A percentile compares a stretch with the other conserved stretches of the same genome.
Conservation (phyloP, 495 filamentous ascomycete genomes). For the Evernia prunastri region DNA sequence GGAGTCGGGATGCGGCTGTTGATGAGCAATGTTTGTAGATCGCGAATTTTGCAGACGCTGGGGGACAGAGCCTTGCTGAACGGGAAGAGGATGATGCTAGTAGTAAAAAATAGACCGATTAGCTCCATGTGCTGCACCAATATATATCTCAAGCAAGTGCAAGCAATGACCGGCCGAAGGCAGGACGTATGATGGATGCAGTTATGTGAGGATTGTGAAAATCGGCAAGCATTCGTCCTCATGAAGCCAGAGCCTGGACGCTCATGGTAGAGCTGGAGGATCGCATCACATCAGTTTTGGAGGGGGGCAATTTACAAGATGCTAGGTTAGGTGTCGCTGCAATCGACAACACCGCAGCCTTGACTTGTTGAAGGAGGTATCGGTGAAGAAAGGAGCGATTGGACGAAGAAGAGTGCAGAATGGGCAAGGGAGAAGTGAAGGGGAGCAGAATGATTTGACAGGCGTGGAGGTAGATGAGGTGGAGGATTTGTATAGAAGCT, state of each 20-base stretch:
- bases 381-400: background rate
- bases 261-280: slow-evolving; percentile 5
- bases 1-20: slow-evolving; percentile 51
- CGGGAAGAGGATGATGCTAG: slow-evolving; percentile 37
- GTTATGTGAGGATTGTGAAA: slow-evolving; percentile 2
- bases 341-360: background rate
- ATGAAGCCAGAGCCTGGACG: slow-evolving; percentile 2
- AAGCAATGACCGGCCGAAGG: background rate
- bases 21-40: slow-evolving; percentile 57
- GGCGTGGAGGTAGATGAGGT: background rate
- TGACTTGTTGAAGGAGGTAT: background rate
- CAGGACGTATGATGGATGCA: background rate
- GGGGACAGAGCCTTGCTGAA: slow-evolving; percentile 42
- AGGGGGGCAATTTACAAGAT: slow-evolving; percentile 3
- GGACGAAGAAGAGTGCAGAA: background rate
- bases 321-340: background rate
- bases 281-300: slow-evolving; percentile 10
- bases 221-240: slow-evolving; percentile 4
- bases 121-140: slow-evolving; percentile 20
- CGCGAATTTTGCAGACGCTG: slow-evolving; percentile 57
- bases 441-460: background rate
- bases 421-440: background rate
- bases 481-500: slow-evolving; percentile 6
- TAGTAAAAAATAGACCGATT: slow-evolving; percentile 33
- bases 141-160: slow-evolving; percentile 5